Evolutionary conservation across 2,329 filamentous ascomycete species (phyloP).

Genomic region (Pseudomassariella vexata): DNA sequence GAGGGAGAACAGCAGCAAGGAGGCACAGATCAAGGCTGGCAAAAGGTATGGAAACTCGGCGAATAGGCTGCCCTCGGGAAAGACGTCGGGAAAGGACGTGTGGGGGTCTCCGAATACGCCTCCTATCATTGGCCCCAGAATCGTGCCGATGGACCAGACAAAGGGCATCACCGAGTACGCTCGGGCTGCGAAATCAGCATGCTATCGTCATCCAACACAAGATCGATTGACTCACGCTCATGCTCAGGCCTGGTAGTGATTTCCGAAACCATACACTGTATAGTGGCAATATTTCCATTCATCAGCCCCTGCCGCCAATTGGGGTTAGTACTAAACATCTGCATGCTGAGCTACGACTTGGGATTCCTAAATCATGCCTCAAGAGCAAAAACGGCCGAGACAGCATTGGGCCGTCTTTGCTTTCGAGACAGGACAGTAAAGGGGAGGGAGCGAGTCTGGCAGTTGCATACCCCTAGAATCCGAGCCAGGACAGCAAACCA

Average conservation of each 20-base stretch:
- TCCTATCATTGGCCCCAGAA: conserved; percentile 82
- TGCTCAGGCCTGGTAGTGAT: conserved; percentile 77
- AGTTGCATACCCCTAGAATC: conserved; percentile 66
- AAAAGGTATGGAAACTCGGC: conserved; percentile 78
- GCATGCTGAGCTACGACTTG: no score
- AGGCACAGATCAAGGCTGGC: conserved; percentile 80
- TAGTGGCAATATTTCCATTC: conserved; percentile 88
- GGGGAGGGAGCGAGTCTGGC: no score
- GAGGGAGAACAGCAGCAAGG: conserved; percentile 72
- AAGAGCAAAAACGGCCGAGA: no score
- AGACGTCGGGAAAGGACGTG: conserved; percentile 64
- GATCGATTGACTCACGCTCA: conserved; percentile 58
- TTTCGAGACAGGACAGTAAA: no score
- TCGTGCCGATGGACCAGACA: conserved; percentile 86
- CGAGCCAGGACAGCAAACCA: conserved; percentile 76
- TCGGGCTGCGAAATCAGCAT: conserved; percentile 47
- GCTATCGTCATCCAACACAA: neutral
- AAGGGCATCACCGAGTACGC: conserved; percentile 93
- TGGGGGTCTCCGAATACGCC: conserved; percentile 79
- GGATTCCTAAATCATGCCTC: no score
- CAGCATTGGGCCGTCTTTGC: no score
- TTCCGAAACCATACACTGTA: conserved; percentile 90
- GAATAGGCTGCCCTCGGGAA: conserved; percentile 66
- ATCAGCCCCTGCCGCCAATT: no score
- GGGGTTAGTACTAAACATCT: no score